These are phyloP conservation scores for Cryptococcus sp. DNA, from an alignment of 1,284 basidiomycete species.

Conservation along the genomic window DNA sequence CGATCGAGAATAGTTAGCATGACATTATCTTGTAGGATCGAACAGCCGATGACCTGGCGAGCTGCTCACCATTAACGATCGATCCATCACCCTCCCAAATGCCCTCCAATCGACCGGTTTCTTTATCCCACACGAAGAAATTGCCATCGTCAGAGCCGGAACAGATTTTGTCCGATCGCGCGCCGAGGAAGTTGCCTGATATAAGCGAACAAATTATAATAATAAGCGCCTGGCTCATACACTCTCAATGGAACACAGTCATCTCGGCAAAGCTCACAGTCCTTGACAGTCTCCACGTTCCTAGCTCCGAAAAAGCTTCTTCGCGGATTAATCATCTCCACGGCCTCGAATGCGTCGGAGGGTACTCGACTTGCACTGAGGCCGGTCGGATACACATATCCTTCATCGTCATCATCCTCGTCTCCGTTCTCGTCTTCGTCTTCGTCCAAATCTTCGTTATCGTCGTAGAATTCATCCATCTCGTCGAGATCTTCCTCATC, in stretches of 20 bases:
- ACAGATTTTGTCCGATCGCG: slow-evolving; percentile 71
- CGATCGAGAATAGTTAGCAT: not conserved
- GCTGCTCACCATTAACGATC: slow-evolving; percentile 67
- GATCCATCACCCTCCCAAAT: slow-evolving; percentile 79
- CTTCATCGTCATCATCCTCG: slow-evolving; percentile 32
- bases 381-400: slow-evolving; percentile 8
- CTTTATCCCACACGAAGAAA: slow-evolving; percentile 77
- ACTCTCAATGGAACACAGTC: not conserved
- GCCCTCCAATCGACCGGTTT: slow-evolving; percentile 64
- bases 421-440: slow-evolving; percentile 46
- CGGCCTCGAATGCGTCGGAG: slow-evolving; percentile 32
- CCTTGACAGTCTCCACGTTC: slow-evolving; percentile 86
- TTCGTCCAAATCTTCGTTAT: slow-evolving; percentile 32
- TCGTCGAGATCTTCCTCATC: slow-evolving; percentile 21
- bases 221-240: no score
- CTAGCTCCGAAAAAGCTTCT: slow-evolving; percentile 69
- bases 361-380: slow-evolving; percentile 9
- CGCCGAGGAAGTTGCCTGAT: slow-evolving; percentile 80
- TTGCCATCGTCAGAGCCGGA: slow-evolving; percentile 87
- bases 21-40: not conserved
- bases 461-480: slow-evolving; percentile 18
- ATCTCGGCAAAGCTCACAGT: slow-evolving; percentile 62
- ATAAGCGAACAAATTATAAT: not conserved
- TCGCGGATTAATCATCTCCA: slow-evolving; percentile 70
- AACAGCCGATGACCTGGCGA: not conserved